phyloP scores from a whole-genome alignment of 495 filamentous ascomycete species.

The Trichoderma erinaceum region DNA sequence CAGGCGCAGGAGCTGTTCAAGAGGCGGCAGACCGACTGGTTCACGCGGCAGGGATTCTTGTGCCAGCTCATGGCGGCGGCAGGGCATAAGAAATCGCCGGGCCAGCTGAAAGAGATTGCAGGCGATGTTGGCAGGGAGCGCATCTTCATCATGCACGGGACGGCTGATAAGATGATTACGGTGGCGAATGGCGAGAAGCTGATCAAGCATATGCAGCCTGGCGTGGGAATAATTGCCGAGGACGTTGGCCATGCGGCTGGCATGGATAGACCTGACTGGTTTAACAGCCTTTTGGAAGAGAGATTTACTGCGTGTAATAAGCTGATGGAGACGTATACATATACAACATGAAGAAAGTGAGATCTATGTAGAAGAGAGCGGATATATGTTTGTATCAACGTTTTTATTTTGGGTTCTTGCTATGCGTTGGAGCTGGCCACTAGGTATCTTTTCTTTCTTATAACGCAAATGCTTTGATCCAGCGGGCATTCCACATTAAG shows the following conservation, averaged over 20 bases:
- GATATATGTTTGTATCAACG: not conserved
- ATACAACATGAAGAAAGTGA: not conserved
- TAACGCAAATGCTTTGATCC: not conserved
- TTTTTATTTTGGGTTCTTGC: not conserved
- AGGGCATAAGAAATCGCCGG: conserved; percentile 66
- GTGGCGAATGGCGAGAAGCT: conserved; percentile 56
- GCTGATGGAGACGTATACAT: not conserved
- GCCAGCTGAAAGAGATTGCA: conserved; percentile 56
- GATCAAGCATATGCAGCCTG: conserved; percentile 47
- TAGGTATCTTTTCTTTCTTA: not conserved
- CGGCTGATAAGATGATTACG: conserved; percentile 66
- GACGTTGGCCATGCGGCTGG: conserved; percentile 64
- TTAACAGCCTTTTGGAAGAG: conserved; percentile 52
- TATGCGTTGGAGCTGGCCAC: not conserved
- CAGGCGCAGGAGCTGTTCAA: conserved; percentile 69
- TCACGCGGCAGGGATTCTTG: conserved; percentile 61
- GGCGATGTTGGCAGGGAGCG: conserved; percentile 62
- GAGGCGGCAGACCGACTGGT: conserved; percentile 46
- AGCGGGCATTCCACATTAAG: not conserved
- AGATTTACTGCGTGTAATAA: conserved; percentile 27
- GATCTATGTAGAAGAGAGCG: not conserved
- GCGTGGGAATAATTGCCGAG: conserved; percentile 47
- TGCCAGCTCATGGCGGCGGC: conserved; percentile 71
- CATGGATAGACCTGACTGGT: conserved; percentile 56
- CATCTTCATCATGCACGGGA: conserved; percentile 71